Evolutionary conservation across 2,329 filamentous ascomycete species (phyloP).

Genomic region (Phialocephala sp.): DNA sequence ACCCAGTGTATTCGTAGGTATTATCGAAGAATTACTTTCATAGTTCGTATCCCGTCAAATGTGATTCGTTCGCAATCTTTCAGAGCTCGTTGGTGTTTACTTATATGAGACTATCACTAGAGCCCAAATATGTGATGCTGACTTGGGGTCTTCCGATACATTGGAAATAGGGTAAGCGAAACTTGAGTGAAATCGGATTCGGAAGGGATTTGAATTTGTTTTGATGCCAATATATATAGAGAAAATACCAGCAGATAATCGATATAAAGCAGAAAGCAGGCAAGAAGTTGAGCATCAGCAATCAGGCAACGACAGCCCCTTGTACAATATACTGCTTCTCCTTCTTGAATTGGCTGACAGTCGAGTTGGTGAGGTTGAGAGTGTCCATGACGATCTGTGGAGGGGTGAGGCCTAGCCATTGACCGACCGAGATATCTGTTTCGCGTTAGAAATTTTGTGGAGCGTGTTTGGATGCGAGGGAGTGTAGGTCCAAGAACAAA

Average conservation of each 20-base stretch:
- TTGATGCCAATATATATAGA: background rate
- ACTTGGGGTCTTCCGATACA: too few relatives aligned
- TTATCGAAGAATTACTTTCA: too few relatives aligned
- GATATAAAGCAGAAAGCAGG: background rate
- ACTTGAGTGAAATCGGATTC: background rate
- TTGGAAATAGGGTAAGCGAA: too few relatives aligned
- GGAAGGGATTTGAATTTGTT: background rate
- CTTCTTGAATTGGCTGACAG: conserved; percentile 48
- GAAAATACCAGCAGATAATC: background rate
- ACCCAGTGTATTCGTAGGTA: too few relatives aligned
- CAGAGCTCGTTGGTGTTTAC: too few relatives aligned
- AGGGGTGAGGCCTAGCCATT: conserved; percentile 57
- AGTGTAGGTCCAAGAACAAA: too few relatives aligned
- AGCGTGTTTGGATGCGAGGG: background rate
- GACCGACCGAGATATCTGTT: conserved; percentile 49
- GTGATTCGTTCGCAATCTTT: too few relatives aligned
- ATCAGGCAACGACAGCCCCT: conserved; percentile 31
- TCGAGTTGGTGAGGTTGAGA: conserved; percentile 50
- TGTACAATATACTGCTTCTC: conserved; percentile 52
- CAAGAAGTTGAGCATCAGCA: too few relatives aligned
- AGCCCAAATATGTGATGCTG: too few relatives aligned
- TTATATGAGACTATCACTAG: too few relatives aligned
- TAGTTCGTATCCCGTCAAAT: too few relatives aligned
- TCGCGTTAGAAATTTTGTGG: conserved; percentile 30
- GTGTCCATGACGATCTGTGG: conserved; percentile 64